phyloP scores from a whole-genome alignment of 176 grass and related monocot species.

The Oryza australiensis region DNA sequence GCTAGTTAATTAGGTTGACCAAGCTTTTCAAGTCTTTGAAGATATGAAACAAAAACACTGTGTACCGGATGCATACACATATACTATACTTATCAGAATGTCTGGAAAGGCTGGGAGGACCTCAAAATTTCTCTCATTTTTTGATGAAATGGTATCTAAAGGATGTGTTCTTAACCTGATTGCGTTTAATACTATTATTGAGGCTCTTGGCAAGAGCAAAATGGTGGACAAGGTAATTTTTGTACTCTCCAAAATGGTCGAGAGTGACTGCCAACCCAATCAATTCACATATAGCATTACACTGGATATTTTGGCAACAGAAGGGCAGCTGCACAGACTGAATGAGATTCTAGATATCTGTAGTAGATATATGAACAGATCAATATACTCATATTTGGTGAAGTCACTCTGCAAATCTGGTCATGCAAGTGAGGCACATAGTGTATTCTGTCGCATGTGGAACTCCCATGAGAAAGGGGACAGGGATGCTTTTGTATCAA shows the following conservation, averaged over 20 bases:
- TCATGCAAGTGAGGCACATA: conserved; percentile 82
- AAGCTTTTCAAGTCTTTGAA: conserved; percentile 86
- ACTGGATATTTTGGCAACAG: conserved; percentile 64
- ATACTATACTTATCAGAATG: conserved; percentile 96
- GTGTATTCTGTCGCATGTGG: conserved; percentile 91
- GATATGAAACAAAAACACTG: conserved; percentile 91
- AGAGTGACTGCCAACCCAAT: conserved; percentile 66
- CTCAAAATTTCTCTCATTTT: conserved; percentile 63
- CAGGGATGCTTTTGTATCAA: conserved; percentile 72
- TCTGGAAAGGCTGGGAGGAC: conserved; percentile 65
- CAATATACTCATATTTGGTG: conserved; percentile 78
- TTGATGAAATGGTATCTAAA: conserved; percentile 85
- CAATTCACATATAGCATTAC: conserved; percentile 82
- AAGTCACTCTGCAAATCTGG: conserved; percentile 83
- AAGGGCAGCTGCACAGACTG: conserved; percentile 69
- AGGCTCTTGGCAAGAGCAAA: conserved; percentile 86
- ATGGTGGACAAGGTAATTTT: conserved; percentile 79
- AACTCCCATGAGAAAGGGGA: conserved; percentile 73
- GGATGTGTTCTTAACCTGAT: conserved; percentile 68
- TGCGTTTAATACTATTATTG: conserved; percentile 85
- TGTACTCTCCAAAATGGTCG: conserved; percentile 88
- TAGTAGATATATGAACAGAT: conserved; percentile 53
- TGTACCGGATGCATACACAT: conserved; percentile 83
- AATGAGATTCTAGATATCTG: conserved; percentile 74
- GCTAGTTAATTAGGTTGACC: conserved; percentile 60